These are phyloP conservation scores for Colletotrichum godetiae DNA, from an alignment of 2,329 filamentous ascomycete species.

Conservation along the genomic window DNA sequence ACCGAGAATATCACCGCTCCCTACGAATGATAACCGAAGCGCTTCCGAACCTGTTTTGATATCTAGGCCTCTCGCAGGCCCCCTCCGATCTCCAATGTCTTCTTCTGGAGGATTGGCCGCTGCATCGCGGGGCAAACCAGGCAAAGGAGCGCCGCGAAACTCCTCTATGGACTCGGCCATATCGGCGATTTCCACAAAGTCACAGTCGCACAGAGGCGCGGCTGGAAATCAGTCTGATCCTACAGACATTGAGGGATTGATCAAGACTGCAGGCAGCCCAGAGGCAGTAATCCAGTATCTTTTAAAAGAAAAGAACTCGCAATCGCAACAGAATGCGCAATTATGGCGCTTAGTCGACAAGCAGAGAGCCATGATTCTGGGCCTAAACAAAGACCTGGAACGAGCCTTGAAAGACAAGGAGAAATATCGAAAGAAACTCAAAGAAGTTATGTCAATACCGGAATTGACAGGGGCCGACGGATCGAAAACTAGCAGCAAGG, in stretches of 20 bases:
- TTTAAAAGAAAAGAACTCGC: conserved; percentile 90
- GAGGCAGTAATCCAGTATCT: conserved; percentile 91
- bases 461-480: conserved; percentile 46
- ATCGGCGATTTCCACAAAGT: conserved; percentile 76
- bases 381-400: conserved; percentile 94
- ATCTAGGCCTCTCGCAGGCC: conserved; percentile 55
- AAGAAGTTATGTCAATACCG: conserved; percentile 71
- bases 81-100: conserved; percentile 49
- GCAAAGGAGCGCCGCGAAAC: conserved; percentile 70
- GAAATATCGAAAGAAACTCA: conserved; percentile 89
- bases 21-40: conserved; percentile 63
- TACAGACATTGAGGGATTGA: conserved; percentile 82
- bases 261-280: conserved; percentile 86
- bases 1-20: conserved; percentile 40
- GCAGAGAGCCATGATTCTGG: conserved; percentile 91
- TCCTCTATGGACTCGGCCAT: conserved; percentile 95
- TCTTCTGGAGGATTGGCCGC: conserved; percentile 61
- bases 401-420: conserved; percentile 94
- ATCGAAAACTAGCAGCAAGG: conserved; percentile 21
- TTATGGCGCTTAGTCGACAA: conserved; percentile 97
- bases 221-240: conserved; percentile 69
- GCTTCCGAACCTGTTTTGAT: conserved; percentile 55
- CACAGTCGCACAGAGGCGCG: conserved; percentile 67
- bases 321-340: conserved; percentile 89
- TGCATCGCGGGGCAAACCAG: conserved; percentile 52